Conservation (phyloP, 1,284 basidiomycete genomes). For the Heimioporus retisporus region DNA sequence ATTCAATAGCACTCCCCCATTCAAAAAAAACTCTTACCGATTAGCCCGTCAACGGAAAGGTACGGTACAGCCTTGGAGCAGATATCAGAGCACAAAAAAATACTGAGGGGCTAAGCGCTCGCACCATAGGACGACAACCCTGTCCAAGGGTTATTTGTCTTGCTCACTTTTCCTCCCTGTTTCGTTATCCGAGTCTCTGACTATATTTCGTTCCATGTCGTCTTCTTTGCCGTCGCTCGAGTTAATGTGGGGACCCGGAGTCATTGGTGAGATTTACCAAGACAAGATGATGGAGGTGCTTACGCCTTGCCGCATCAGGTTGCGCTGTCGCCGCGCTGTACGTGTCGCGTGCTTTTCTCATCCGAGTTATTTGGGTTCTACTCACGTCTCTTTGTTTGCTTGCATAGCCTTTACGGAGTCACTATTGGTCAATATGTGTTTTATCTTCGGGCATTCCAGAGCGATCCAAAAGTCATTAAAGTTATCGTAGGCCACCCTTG, state of each 20-base stretch:
- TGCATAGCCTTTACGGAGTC: background rate
- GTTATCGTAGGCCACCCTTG: background rate
- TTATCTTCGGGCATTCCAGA: background rate
- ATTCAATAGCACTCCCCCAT: too few species aligned
- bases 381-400: background rate
- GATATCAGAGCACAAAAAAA: background rate
- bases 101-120: background rate
- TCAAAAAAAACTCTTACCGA: too few species aligned
- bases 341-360: background rate
- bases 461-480: background rate
- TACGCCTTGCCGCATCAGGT: background rate
- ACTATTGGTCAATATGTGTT: slow-evolving; percentile 2
- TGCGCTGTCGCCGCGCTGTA: background rate
- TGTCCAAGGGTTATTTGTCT: background rate
- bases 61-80: too few species aligned
- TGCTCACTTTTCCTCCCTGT: background rate
- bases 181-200: background rate
- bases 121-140: background rate
- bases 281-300: background rate
- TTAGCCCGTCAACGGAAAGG: too few species aligned
- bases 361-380: background rate
- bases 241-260: slow-evolving; percentile 2
- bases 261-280: background rate
- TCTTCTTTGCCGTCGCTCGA: background rate
- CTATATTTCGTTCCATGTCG: background rate